These are phyloP conservation scores for Yamadazyma sp. DNA, from an alignment of 1,139 yeast species.

Conservation along the genomic window DNA sequence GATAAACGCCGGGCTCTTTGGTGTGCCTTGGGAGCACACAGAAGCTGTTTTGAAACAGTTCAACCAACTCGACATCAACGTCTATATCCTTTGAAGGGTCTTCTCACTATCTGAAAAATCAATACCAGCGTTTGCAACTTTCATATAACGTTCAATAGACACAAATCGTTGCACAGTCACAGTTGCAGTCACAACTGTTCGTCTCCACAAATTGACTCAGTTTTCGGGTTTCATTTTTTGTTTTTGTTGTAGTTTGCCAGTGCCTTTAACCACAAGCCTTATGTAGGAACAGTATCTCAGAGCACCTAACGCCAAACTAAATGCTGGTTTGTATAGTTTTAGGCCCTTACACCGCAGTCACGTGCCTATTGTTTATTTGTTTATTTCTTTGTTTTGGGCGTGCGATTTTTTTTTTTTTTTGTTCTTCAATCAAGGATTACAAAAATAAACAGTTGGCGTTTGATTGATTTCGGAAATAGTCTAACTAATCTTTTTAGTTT, in stretches of 20 bases:
- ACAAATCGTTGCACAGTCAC: too few relatives aligned
- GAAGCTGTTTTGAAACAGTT: conserved; percentile 44
- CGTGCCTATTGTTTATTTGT: conserved; percentile 2
- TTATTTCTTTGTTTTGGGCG: not conserved
- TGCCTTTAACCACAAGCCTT: not conserved
- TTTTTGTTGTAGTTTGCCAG: not conserved
- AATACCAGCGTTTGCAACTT: too few relatives aligned
- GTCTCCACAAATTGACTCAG: too few relatives aligned
- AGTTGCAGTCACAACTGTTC: too few relatives aligned
- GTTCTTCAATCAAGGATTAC: conserved; percentile 3
- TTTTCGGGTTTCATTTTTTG: too few relatives aligned
- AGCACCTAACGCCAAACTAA: not conserved
- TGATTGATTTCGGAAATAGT: not conserved
- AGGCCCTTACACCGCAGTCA: not conserved
- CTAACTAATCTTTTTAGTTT: too few relatives aligned
- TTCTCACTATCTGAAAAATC: too few relatives aligned
- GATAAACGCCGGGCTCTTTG: conserved; percentile 78
- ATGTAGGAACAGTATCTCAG: not conserved
- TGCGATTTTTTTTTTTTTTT: not conserved
- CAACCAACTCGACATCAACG: conserved; percentile 7
- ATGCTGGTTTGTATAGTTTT: not conserved
- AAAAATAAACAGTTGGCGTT: conserved; percentile 3
- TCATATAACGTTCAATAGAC: too few relatives aligned
- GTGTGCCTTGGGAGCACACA: conserved; percentile 75
- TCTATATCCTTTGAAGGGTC: conserved; percentile 5